Evolutionary conservation across 306 rosid genomes (phyloP), one percentile per base, ranked within the genome.

Genomic region (Medicago truncatula): DNA sequence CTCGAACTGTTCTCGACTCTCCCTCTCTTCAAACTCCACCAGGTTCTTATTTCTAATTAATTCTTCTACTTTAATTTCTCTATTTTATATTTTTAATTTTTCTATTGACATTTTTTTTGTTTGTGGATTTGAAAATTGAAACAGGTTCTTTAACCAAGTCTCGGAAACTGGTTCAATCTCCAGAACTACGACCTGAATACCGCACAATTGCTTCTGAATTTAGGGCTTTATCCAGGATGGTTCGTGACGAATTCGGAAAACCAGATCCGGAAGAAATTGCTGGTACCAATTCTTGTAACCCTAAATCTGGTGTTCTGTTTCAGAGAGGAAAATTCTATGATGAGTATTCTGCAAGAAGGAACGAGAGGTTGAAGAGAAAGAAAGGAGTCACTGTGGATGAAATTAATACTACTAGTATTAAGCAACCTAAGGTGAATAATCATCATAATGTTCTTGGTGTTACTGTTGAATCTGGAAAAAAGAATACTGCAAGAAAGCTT

Each of bases 291-390:
- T 57, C 85, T 44, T 7, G 64, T 17, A 9, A 86, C 4, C 5
- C 13, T 28, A 61, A 34, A 61, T 61, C 67, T 8, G 49, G 79
- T 43, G 18, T 31, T 49, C 68, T 86, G 28, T 92, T 95, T 52
- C 89, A 90, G 79, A 85, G 97, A 66, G 99, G 99, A 14, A 87
- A 84, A 18, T 83, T 92, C 17, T 95, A 95, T 38, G 96, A 95
- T 1, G 96, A 83, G 61, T 95, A 95, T 60, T 92, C 97, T 15
- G 97, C 96, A 1, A 84, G 89, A 73, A 87, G 99, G 80, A 92
- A 92, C n/a, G 99, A 95, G 84, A 89, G 92, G 85, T 88, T 95
- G 2, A 87, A 74, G 81, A 88, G 89, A 52, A 95, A 90, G 80
- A 86, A 84, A 34, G 83, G 84, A 0, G 70, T 79, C 1, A 82